Conservation (phyloP, 768 basidiomycete genomes). For the Auricularia sp. region DNA sequence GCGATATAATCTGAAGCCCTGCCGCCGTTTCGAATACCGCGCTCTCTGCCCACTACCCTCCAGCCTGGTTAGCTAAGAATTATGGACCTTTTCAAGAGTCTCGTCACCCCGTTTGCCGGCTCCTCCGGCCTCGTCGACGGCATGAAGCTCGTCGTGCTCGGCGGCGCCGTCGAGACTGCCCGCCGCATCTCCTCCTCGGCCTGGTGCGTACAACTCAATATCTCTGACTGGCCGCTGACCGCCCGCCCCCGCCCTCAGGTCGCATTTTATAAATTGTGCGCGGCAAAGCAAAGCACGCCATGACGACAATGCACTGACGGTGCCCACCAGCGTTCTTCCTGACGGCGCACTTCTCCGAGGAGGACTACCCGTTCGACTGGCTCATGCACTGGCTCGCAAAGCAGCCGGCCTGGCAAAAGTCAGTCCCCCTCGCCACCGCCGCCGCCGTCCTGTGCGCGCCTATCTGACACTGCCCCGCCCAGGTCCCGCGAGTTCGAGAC, state of each 20-base stretch:
- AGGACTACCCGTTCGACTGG: conserved; percentile 87
- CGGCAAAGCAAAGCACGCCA: conserved; percentile 3
- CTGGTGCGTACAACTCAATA: conserved; percentile 33
- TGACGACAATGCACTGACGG: background rate
- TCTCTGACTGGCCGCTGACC: too few relatives aligned
- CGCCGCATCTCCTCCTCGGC: conserved; percentile 72
- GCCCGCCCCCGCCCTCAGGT: conserved; percentile 31
- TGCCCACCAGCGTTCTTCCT: conserved; percentile 60
- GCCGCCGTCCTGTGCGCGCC: too few relatives aligned
- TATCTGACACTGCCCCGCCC: background rate
- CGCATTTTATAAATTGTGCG: conserved; percentile 81
- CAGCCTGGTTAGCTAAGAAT: too few relatives aligned
- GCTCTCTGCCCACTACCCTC: too few relatives aligned
- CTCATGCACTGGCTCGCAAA: conserved; percentile 84
- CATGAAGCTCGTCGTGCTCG: conserved; percentile 82
- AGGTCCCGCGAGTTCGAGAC: conserved; percentile 80
- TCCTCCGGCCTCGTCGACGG: conserved; percentile 77
- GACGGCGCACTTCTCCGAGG: conserved; percentile 82
- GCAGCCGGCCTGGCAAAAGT: conserved; percentile 71
- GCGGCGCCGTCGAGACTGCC: conserved; percentile 81
- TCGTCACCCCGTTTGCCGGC: conserved; percentile 71
- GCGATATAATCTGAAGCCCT: too few relatives aligned
- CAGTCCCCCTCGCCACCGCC: background rate
- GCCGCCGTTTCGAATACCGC: too few relatives aligned
- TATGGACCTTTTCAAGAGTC: conserved; percentile 76